Evolutionary conservation across 2,329 filamentous ascomycete species (phyloP).

Genomic region (Apiospora aurea): DNA sequence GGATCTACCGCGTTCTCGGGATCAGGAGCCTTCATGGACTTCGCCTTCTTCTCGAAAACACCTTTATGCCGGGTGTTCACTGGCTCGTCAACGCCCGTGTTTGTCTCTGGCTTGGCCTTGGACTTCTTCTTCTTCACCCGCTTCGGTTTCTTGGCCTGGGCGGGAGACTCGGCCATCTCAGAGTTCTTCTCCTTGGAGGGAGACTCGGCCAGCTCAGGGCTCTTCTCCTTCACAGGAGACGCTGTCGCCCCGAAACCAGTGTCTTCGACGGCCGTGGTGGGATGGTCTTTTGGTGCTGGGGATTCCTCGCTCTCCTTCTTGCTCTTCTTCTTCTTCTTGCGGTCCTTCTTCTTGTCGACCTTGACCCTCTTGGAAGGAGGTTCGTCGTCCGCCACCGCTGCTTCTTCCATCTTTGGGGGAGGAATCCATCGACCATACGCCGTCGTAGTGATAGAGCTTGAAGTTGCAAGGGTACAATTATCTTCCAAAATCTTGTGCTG

Average conservation of each 20-base stretch:
- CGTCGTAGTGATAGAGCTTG: too few species aligned
- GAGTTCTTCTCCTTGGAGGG: slow-evolving; percentile 25
- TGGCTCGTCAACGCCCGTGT: slow-evolving; percentile 33
- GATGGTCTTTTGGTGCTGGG: slow-evolving; percentile 27
- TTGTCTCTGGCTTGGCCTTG: background rate
- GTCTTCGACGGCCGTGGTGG: background rate
- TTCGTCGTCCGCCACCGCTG: too few species aligned
- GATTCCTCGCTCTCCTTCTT: slow-evolving; percentile 36
- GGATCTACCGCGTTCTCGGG: slow-evolving; percentile 37
- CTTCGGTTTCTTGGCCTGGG: slow-evolving; percentile 41
- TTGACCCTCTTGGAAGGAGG: too few species aligned
- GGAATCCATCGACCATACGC: too few species aligned
- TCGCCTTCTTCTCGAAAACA: slow-evolving; percentile 62
- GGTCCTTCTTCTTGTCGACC: slow-evolving; percentile 39
- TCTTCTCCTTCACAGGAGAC: background rate
- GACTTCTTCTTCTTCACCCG: slow-evolving; percentile 32
- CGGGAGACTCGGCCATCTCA: background rate
- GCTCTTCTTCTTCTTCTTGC: slow-evolving; percentile 36
- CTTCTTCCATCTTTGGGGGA: too few species aligned
- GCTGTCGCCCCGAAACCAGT: background rate
- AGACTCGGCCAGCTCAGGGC: background rate
- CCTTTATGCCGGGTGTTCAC: slow-evolving; percentile 50
- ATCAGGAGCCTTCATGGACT: slow-evolving; percentile 58
- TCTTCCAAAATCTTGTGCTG: too few species aligned
- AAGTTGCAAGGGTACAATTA: too few species aligned